Evolutionary conservation across 805 yeast genomes (phyloP), one percentile per base, ranked within the genome.

Genomic region (Huiozyma sinensis): DNA sequence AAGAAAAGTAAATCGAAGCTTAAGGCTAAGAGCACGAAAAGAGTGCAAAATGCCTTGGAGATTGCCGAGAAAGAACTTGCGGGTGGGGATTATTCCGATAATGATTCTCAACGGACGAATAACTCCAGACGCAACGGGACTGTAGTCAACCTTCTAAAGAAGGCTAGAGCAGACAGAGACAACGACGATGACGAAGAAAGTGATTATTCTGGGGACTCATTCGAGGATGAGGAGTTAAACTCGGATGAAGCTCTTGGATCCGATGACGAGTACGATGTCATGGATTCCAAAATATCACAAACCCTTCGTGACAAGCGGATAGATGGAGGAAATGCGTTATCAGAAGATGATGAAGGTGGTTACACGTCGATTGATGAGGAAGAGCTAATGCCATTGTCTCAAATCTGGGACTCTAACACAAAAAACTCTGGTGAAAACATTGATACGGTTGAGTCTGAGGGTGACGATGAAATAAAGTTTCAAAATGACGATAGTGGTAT

Each of bases 211-310:
- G 64, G 51, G 6, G 64, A 57, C 1, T 66, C 62, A 27, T 67
- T 76, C 49, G 76, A 69, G 40, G 83, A 78, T 54, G 84, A 78
- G 55, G 84, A 83, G 47, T 67, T 83, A 39, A 86, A 82, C 53
- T 85, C 95, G 0, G 96, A 88, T 60, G 95, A 83, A 53, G 95
- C 95, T 0, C 64, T 85, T 47, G 95, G 92, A 0, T 81, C 92
- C 0, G 94, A 75, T 46, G 89, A 83, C 51, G 86, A 79, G 43
- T 76, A 72, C 46, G 85, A 79, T 44, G 73, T 70, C 6, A 62
- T 80, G 52, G 73, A 76, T 60, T 76, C 84, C 30, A 81, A 76
- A 56, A 76, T 81, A 50, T 79, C 87, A 6, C 85, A 81, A 55
- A 75, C 82, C 10, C 64, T 80, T 38, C 74, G 87, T 63, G 86